These are phyloP conservation scores for Wickerhamiella allomyrinae DNA, from an alignment of 805 yeast genomes.

Conservation along the genomic window DNA sequence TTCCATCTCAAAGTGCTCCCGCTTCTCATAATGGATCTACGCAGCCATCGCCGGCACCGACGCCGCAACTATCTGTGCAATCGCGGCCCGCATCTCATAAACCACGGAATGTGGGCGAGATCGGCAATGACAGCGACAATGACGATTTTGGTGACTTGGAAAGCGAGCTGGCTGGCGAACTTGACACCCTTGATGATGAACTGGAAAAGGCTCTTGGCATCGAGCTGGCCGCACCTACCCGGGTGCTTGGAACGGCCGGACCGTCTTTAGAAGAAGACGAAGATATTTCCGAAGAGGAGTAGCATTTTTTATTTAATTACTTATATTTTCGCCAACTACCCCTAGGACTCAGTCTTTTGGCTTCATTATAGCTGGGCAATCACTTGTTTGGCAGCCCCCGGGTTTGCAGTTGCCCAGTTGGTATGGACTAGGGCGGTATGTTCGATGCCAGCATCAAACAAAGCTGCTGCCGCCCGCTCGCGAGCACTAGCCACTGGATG, in stretches of 20 bases:
- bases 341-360: background rate
- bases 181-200: conserved; percentile 11
- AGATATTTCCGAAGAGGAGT: conserved; percentile 16
- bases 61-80: background rate
- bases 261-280: conserved; percentile 12
- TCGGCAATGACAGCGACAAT: conserved; percentile 9
- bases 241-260: conserved; percentile 12
- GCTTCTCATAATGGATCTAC: background rate
- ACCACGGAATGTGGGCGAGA: background rate
- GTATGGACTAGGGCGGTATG: conserved; percentile 7
- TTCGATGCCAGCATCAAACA: conserved; percentile 25
- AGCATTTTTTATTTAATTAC: background rate
- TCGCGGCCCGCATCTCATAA: background rate
- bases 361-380: background rate
- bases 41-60: background rate
- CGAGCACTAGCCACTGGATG: conserved; percentile 26
- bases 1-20: background rate
- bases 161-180: conserved; percentile 19
- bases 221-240: background rate
- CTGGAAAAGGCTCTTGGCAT: background rate
- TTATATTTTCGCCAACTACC: background rate
- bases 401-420: conserved; percentile 9
- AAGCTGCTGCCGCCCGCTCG: conserved; percentile 28
- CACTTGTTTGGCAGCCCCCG: background rate
- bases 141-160: conserved; percentile 22